Evolutionary conservation across 371 early-diverging fungal species (phyloP).

Genomic region (Mortierella sp.): DNA sequence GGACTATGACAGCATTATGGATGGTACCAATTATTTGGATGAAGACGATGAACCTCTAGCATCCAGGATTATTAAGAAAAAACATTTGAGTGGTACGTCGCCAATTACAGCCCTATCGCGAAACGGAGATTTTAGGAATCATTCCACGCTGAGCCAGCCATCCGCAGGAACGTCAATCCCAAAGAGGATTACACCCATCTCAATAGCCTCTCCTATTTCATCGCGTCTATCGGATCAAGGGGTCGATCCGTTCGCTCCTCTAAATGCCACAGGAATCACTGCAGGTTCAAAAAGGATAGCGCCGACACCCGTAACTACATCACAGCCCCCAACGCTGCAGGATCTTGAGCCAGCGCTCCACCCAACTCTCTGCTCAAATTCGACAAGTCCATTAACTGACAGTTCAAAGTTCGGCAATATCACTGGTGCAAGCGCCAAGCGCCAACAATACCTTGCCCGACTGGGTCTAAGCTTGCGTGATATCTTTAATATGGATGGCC

Average conservation of each 20-base stretch:
- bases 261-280: neutral
- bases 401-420: neutral
- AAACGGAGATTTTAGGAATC: neutral
- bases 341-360: constrained; percentile 7
- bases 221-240: neutral
- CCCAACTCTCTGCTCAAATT: neutral
- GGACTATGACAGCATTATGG: neutral
- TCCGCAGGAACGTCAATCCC: neutral
- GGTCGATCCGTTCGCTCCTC: neutral
- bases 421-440: neutral
- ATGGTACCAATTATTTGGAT: neutral
- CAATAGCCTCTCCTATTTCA: neutral
- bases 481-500: constrained; percentile 20
- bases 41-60: constrained; percentile 5
- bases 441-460: constrained; percentile 7
- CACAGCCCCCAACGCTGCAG: neutral
- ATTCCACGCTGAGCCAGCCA: neutral
- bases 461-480: constrained; percentile 10
- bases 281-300: neutral
- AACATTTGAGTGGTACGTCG: neutral
- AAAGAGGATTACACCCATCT: neutral
- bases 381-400: neutral
- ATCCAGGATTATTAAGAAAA: neutral
- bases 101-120: neutral
- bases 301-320: neutral